Conservation (phyloP, 352 stramenopile genomes). For the Pythium insidiosum region DNA sequence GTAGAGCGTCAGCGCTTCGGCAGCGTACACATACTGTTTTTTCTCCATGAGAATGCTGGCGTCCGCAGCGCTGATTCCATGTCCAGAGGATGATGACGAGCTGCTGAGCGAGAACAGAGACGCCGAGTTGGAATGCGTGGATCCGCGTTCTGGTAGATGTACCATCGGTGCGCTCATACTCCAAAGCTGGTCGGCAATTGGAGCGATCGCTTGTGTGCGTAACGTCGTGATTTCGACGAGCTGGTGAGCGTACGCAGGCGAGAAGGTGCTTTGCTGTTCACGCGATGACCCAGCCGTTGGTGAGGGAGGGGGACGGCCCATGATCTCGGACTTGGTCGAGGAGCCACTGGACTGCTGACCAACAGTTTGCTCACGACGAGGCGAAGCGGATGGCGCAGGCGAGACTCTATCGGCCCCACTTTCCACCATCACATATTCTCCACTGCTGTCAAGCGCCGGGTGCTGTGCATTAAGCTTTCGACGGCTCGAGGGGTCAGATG, state of each 20-base stretch:
- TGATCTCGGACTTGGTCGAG: neutral
- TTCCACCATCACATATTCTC: conserved; percentile 62
- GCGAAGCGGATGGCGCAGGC: neutral
- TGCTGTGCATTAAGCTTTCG: conserved; percentile 7
- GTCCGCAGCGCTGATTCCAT: conserved; percentile 23
- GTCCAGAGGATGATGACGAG: conserved; percentile 32
- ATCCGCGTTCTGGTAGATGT: conserved; percentile 10
- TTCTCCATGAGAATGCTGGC: conserved; percentile 24
- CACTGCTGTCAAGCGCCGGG: conserved; percentile 37
- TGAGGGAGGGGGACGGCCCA: neutral
- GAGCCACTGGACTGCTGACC: neutral
- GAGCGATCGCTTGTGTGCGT: conserved; percentile 51
- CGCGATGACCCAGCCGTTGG: too few species aligned
- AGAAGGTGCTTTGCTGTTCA: too few species aligned
- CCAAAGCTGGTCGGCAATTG: conserved; percentile 59
- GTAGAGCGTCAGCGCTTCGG: conserved; percentile 54
- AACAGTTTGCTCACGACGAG: neutral
- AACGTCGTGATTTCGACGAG: conserved; percentile 57
- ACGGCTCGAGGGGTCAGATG: conserved; percentile 2
- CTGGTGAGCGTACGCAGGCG: conserved; percentile 40
- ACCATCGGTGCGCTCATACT: conserved; percentile 23
- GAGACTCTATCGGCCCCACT: conserved; percentile 22
- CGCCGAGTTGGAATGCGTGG: conserved; percentile 29
- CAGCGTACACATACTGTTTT: conserved; percentile 51
- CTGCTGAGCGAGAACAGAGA: conserved; percentile 52